Conservation (phyloP, 169 alveolate genomes). For the Cryptosporidium viatorum region DNA sequence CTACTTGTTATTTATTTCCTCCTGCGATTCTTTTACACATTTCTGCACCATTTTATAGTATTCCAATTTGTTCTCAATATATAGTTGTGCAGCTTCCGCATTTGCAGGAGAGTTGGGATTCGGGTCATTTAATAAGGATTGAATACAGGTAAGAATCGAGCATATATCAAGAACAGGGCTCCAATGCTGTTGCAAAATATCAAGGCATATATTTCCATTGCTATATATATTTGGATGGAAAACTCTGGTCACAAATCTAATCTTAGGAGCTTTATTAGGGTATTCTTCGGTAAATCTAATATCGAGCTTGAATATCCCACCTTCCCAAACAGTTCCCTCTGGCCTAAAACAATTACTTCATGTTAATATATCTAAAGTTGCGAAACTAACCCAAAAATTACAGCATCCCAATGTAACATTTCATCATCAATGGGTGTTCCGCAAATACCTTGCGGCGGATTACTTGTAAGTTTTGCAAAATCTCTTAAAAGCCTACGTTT, state of each 20-base stretch:
- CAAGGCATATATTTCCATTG: constrained; percentile 87
- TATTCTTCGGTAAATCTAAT: constrained; percentile 86
- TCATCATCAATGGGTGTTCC: constrained; percentile 87
- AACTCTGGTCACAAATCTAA: constrained; percentile 83
- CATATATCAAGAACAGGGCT: constrained; percentile 88
- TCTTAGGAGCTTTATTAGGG: constrained; percentile 87
- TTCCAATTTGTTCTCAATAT: constrained; percentile 82
- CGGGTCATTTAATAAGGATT: constrained; percentile 87
- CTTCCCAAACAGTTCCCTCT: constrained; percentile 90
- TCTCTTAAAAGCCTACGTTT: constrained; percentile 82
- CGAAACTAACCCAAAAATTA: constrained; percentile 83
- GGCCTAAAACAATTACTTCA: constrained; percentile 77
- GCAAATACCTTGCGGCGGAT: constrained; percentile 83
- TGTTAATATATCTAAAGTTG: neutral
- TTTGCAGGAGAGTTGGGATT: constrained; percentile 90
- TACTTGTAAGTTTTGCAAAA: constrained; percentile 81
- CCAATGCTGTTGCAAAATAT: constrained; percentile 88
- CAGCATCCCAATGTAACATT: constrained; percentile 87
- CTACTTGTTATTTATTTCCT: constrained; percentile 14
- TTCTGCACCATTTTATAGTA: constrained; percentile 86
- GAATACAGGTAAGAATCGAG: constrained; percentile 86
- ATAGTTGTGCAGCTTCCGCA: constrained; percentile 88
- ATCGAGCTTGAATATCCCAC: constrained; percentile 84
- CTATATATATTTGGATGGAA: constrained; percentile 89
- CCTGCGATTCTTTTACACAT: constrained; percentile 81